Evolutionary conservation across 2,329 filamentous ascomycete species (phyloP), one percentile per base, ranked within the genome.

Genomic region (Ascocoryne sarcoides): DNA sequence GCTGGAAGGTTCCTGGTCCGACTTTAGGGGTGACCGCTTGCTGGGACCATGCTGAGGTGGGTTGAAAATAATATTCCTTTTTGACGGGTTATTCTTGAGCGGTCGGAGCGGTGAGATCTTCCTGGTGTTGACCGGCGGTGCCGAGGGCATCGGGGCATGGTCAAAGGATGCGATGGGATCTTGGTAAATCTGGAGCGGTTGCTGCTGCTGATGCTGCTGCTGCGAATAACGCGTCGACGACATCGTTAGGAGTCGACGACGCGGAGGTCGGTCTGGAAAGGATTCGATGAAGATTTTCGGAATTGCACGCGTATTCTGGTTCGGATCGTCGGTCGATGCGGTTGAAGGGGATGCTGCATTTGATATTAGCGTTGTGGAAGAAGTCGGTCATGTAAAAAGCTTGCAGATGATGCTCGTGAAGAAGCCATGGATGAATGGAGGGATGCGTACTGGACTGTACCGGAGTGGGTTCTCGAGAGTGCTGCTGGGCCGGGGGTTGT

Each of bases 11-110:
- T 67, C 67, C 51, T 69, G 67, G 40, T 64, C 62, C 23, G 71
- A 63, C 65, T 92, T 93, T 55, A 73, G 74, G 9, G 84, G 86
- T 40, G 85, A 93, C 43, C 71, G 71, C 56, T 68, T 71, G 55
- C 71, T 53, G 65, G 53, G 67, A 60, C 44, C 69, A 62, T 45
- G 55, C 39, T 67, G 61, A 16, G 74, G 65, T 17, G 83, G 81
- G 51, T 82, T 78, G 53, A 90, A 71, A 41, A 80, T 65, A 52
- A 81, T 71, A 62, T 84, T 84, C 47, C 70, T 67, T 63, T 71
- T 73, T 52, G 71, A 55, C 3, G 49, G 38, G 2, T 49, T 51
- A 47, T 59, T 58, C 45, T 56, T 65, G 32, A 63, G 57, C 10
- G 63, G 58, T 39, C 65, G 62, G 32, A 70, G 53, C 42, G 67